Evolutionary conservation across 495 filamentous ascomycete genomes (phyloP), one percentile per base, ranked within the genome.

Genomic region (Ramalina intermedia): DNA sequence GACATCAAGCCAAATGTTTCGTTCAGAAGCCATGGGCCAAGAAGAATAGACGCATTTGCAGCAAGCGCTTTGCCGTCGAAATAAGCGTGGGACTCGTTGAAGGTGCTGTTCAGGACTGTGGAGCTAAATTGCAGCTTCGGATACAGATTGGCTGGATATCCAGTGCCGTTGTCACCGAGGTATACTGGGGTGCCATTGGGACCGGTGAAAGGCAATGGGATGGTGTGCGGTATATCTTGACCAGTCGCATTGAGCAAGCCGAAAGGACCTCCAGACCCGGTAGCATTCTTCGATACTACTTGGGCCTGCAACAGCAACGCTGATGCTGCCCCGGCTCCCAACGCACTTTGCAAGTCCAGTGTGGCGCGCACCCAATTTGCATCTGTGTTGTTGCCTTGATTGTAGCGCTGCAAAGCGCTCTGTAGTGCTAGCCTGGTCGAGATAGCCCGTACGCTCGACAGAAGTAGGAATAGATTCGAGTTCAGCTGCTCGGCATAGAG

Each of bases 401-500:
- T 80, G 56, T 84, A 88, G 0, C 70, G 63, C 44, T 63, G 57
- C 18, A 91, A 66, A 16, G 77, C 70, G 21, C 63, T 52, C 52
- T 90, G 85, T 2, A 89, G 64, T 16, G 84, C 55, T 8, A 88
- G 56, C 46, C 86, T 71, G 1, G 84, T 84, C 13, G 79, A 63
- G 43, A 85, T 79, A 48, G 78, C 76, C 38, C 71, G 66, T 54
- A 80, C 82, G 27, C 74, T 78, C 3, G 81, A 74, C 63, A 87
- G 78, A 50, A 89, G 75, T 37, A 90, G 70, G 33, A 81, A 69
- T 23, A 93, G 72, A 58, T 82, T 82, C 43, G 81, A 79, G n/a
- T 79, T 65, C 35, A 96, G 72, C 58, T 89, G 81, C 18, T 82
- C 77, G 23, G 87, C 80, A 62, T 94, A 94, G 59, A 94, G 75